Evolutionary conservation across 1,139 yeast genomes (phyloP).

Genomic region (Debaryomycetaceae sp.): DNA sequence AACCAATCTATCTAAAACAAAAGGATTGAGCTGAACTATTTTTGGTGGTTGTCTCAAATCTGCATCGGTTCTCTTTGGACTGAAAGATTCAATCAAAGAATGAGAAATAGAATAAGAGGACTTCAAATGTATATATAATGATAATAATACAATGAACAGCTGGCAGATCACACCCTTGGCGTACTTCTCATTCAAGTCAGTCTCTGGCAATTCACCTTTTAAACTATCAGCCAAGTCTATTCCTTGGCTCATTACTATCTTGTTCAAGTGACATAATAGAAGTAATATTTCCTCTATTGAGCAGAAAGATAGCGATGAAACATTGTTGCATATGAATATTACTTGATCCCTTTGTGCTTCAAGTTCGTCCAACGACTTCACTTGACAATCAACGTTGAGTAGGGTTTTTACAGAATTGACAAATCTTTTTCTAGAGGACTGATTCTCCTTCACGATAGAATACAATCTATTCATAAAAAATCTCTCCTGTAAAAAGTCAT

Average conservation of each 20-base stretch:
- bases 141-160: constrained; percentile 18
- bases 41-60: constrained; percentile 25
- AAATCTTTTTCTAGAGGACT: constrained; percentile 47
- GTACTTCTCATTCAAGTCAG: constrained; percentile 3
- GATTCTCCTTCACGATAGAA: constrained; percentile 38
- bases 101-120: constrained; percentile 19
- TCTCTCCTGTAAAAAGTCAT: constrained; percentile 14
- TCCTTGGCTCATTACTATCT: constrained; percentile 25
- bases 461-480: constrained; percentile 31
- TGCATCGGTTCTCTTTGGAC: constrained; percentile 21
- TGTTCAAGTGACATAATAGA: constrained; percentile 14
- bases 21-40: constrained; percentile 6
- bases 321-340: constrained; percentile 32
- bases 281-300: constrained; percentile 39
- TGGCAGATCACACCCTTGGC: constrained; percentile 15
- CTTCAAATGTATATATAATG: constrained; percentile 18
- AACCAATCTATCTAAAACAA: constrained; percentile 8
- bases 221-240: constrained; percentile 27
- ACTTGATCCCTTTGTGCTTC: constrained; percentile 24
- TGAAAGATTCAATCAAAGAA: constrained; percentile 18
- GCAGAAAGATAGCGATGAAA: constrained; percentile 34
- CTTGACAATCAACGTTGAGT: constrained; percentile 16
- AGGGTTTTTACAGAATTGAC: constrained; percentile 23
- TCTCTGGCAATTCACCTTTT: constrained; percentile 5
- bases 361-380: constrained; percentile 10